phyloP scores from a whole-genome alignment of 2,329 filamentous ascomycete species.

The Trichoderma gracile region DNA sequence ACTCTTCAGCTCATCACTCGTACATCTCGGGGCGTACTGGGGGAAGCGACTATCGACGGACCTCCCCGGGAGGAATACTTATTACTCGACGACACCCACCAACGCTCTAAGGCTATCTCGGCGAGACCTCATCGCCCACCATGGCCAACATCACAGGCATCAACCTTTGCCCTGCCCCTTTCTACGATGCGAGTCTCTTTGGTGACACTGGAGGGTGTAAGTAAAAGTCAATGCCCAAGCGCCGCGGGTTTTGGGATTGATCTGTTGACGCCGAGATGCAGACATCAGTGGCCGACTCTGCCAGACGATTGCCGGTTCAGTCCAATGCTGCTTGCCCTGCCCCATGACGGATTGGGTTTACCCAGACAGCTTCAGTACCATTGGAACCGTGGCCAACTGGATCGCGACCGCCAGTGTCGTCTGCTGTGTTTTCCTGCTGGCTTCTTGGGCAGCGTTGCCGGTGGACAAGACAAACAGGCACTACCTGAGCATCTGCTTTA shows the following conservation, averaged over 20 bases:
- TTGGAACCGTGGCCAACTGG: constrained; percentile 74
- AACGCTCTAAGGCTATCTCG: not conserved
- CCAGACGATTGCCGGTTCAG: constrained; percentile 48
- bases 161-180: constrained; percentile 64
- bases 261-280: constrained; percentile 36
- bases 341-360: constrained; percentile 79
- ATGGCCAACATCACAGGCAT: constrained; percentile 45
- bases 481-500: constrained; percentile 87
- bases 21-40: not conserved
- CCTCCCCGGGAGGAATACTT: not conserved
- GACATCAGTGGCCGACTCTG: constrained; percentile 59
- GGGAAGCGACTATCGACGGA: not conserved
- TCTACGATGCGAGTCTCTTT: constrained; percentile 65
- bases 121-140: constrained; percentile 14
- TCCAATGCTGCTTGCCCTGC: constrained; percentile 85
- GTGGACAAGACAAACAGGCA: constrained; percentile 89
- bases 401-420: constrained; percentile 73
- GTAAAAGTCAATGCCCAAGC: constrained; percentile 22
- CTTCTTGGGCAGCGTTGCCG: constrained; percentile 78
- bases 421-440: constrained; percentile 71
- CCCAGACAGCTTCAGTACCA: constrained; percentile 57
- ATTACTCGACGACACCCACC: not conserved
- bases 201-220: constrained; percentile 65
- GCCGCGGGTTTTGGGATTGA: not conserved
- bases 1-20: not conserved